Base-by-base conservation (phyloP, 805 yeast species). In the Saccharomycopsis sp. region DNA sequence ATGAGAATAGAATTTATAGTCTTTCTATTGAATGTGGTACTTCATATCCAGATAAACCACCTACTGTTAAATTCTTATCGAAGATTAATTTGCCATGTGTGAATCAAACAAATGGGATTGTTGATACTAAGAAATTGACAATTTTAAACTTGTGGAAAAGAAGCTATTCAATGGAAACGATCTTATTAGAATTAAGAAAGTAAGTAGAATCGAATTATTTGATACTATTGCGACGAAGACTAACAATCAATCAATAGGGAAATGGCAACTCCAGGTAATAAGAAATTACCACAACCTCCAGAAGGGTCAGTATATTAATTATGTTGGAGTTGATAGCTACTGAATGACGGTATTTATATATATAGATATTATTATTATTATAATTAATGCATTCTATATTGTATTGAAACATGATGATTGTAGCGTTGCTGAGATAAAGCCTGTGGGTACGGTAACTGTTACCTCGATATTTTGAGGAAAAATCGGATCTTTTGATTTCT, bases 41-140 rank as follows among this genome's bases (percentile, higher is more conserved):
- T 4, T 67, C 72, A 4, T 93, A 93, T 61, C 99, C 99, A 1
- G 93, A 85, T 50, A 61, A 72, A 54, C 96, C 99, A 2, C 99
- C 99, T 13, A 60, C 62, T 33, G 90, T 93, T 36, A 73, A 67
- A 53, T 93, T 93, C 59, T 68, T 83, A 16, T 82, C 95, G 31
- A 84, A 81, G 67, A 77, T 93, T 54, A 93, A 90, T 61, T 71
- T 93, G 46, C 96, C 97, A 0, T 88, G 95, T 58, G 96, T 93
- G n/a, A 82, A 83, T 60, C 68, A 57, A 26, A 54, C 59, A 36
- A 72, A 66, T 58, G 98, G 81, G 36, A 68, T 62, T 45, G 77
- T 84, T 2, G 66, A 72, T 21, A 58, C 71, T 8, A 50, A 62
- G 7, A 70, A 71, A 52, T 80, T 93, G 54, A 80, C 80, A 32